These are phyloP conservation scores for Penicillium turbatum DNA, from an alignment of 495 filamentous ascomycete species.

Conservation along the genomic window DNA sequence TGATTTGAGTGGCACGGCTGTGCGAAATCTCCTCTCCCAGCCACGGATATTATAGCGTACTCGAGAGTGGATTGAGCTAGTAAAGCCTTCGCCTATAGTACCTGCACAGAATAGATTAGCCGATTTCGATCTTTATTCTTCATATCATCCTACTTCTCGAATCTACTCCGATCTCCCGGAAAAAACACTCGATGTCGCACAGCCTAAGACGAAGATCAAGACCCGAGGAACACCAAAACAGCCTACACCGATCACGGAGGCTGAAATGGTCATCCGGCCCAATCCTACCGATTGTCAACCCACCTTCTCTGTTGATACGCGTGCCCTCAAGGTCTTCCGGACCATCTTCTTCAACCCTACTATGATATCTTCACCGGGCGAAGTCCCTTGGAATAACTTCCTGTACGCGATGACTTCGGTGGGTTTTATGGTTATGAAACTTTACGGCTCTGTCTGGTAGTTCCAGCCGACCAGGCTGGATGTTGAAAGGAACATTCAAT, in stretches of 20 bases:
- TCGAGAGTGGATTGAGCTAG: not conserved
- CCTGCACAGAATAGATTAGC: not conserved
- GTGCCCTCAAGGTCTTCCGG: not conserved
- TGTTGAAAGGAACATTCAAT: slow-evolving; percentile 45
- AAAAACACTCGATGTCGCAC: not conserved
- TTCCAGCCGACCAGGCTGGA: slow-evolving; percentile 40
- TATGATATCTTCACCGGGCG: slow-evolving; percentile 1
- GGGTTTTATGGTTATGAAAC: slow-evolving; percentile 45
- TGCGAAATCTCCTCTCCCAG: not conserved
- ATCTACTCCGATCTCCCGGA: not conserved
- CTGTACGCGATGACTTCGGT: slow-evolving; percentile 46
- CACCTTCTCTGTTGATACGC: not conserved
- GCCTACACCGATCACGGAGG: not conserved
- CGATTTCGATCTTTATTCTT: not conserved
- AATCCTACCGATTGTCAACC: not conserved
- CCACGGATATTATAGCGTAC: not conserved
- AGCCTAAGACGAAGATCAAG: not conserved
- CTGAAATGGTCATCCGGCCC: not conserved
- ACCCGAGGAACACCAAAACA: not conserved
- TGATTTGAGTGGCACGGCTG: not conserved
- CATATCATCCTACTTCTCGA: not conserved
- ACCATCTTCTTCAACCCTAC: not conserved
- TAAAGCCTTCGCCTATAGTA: not conserved
- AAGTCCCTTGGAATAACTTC: slow-evolving; percentile 43
- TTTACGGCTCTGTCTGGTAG: slow-evolving; percentile 53